These are phyloP conservation scores for Vigna nakashimae DNA, from an alignment of 306 rosid species.

Conservation along the genomic window DNA sequence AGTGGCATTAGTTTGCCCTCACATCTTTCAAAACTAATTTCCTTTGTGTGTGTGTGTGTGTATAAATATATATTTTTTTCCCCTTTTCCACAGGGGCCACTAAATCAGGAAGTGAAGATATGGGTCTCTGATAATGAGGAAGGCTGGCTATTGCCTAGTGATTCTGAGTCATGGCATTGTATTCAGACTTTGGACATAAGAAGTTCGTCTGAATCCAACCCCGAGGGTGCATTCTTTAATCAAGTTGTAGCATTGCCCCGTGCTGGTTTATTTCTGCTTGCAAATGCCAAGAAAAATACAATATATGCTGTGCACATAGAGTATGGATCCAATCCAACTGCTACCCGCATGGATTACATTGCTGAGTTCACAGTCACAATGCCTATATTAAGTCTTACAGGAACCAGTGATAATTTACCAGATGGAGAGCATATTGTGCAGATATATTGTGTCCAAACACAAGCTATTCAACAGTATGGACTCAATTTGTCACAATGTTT, in stretches of 20 bases:
- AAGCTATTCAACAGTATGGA: slow-evolving; percentile 85
- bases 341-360: slow-evolving; percentile 75
- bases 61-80: neutral
- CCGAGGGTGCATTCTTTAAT: slow-evolving; percentile 70
- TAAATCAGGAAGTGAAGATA: slow-evolving; percentile 70
- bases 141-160: slow-evolving; percentile 81
- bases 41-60: neutral
- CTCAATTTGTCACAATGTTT: slow-evolving; percentile 72
- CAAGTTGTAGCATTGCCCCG: slow-evolving; percentile 68
- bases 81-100: slow-evolving; percentile 64
- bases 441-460: slow-evolving; percentile 80
- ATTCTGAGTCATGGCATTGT: slow-evolving; percentile 75
- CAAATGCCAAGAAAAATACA: slow-evolving; percentile 83
- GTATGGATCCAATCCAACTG: slow-evolving; percentile 74
- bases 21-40: slow-evolving; percentile 38
- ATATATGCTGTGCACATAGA: slow-evolving; percentile 78
- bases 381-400: slow-evolving; percentile 79
- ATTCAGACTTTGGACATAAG: slow-evolving; percentile 67
- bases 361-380: slow-evolving; percentile 77
- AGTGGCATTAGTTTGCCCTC: slow-evolving; percentile 25
- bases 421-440: slow-evolving; percentile 75
- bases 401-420: slow-evolving; percentile 69
- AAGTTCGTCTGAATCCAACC: slow-evolving; percentile 62
- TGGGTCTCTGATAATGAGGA: slow-evolving; percentile 75
- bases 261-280: slow-evolving; percentile 72